Evolutionary conservation across 768 basidiomycete species (phyloP), one percentile per base, ranked within the genome.

Genomic region (Boletus coccyginus): DNA sequence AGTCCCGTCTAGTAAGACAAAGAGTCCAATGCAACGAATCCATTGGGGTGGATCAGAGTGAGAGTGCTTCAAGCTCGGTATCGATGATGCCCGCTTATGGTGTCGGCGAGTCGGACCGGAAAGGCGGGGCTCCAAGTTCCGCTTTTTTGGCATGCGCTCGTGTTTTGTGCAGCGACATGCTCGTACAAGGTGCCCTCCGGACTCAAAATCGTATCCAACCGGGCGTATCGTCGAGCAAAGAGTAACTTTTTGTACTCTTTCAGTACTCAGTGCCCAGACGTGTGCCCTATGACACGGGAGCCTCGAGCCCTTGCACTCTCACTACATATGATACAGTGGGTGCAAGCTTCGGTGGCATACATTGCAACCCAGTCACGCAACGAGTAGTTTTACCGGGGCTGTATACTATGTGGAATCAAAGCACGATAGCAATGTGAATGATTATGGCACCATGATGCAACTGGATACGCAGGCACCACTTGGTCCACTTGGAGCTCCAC

Each of bases 141-240:
- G 16, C 38, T n/a, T 7, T 17, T 27, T 27, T 4, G 27, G 5
- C 9, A 39, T 7, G 7, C 12, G 16, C 17, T 17, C 38, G 3
- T 16, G 4, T 13, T 13, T n/a, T 39, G 38, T 14, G 41, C 4
- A 7, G 36, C 47, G 31, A 19, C 49, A 66, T 81, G 89, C 88
- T 87, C 76, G 82, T 84, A 85, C 33, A 86, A 88, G 88, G 88
- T 90, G 86, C 87, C 86, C 68, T 73, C 62, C 80, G 80, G 83
- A 81, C 75, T 58, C 67, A 77, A 88, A 78, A 64, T 65, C 73
- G 74, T 78, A 80, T 76, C 80, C 81, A 79, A 78, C 57, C 53
- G 72, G 87, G 88, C 85, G 88, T 90, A 90, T 89, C 70, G 77
- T 86, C 82, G 84, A 86, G 87, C 88, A 81, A 63, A 89, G 39